Evolutionary conservation across 2,329 filamentous ascomycete genomes (phyloP), one percentile per base, ranked within the genome.

Genomic region (Botryotinia narcissicola): DNA sequence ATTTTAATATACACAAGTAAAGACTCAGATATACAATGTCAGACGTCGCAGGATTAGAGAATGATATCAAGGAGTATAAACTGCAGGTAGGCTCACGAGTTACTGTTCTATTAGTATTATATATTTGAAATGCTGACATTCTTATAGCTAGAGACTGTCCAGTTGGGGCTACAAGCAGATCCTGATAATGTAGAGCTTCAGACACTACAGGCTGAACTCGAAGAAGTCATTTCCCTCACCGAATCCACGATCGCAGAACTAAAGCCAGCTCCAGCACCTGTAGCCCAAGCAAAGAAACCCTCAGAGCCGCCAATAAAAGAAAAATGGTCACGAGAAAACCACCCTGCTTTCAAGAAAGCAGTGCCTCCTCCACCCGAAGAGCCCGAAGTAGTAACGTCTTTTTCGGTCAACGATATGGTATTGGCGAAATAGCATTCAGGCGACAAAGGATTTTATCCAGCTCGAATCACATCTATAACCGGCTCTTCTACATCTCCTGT

Each of bases 391-490:
- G 84, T 87, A 0, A 85, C 87, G 4, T 87, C 86, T 16, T 97
- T 95, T 83, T 89, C 92, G 73, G 93, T 97, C 77, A 97, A 97
- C 81, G 96, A 99, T 80, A 92, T 87, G 46, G 93, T 98, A 71
- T 87, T 96, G 82, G 96, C 95, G 64, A 95, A 95, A 83, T 99
- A 95, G 93, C 85, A 92, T 64, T 92, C 93, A 16, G 94, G 94
- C 72, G 96, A 99, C 83, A 94, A 93, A 80, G 88, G 89, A 37
- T 98, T 95, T 84, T 98, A 98, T 84, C 92, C 94, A 63, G 96
- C 95, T 60, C 91, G 93, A 79, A 97, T 99, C 82, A 95, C 94
- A 70, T 95, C 93, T 70, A 95, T 98, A 79, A 98, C 95, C 35
- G 96, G 96, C 74, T 97, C 94, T 14, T 91, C 92, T n/a, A 92